Conservation (phyloP, 768 basidiomycete genomes). For the Amanita thiersii region DNA sequence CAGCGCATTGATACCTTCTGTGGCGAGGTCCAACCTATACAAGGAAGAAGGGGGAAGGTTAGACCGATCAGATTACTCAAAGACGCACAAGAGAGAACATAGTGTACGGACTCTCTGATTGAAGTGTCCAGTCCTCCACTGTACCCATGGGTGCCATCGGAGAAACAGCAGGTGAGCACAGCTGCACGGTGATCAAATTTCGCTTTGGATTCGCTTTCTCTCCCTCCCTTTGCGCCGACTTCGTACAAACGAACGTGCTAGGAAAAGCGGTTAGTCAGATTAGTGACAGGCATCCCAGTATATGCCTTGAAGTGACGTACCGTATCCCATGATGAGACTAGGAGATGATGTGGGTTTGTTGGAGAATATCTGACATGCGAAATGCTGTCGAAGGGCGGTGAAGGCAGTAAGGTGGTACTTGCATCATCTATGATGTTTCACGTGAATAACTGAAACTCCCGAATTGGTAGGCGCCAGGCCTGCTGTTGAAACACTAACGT, state of each 20-base stretch:
- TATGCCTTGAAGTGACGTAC: slow-evolving; percentile 20
- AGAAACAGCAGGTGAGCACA: slow-evolving; percentile 77
- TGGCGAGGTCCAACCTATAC: slow-evolving; percentile 65
- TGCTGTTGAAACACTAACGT: too few relatives aligned
- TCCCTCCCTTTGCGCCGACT: slow-evolving; percentile 51
- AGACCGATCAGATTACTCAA: slow-evolving; percentile 1
- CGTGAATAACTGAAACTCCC: too few relatives aligned
- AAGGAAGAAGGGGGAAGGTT: slow-evolving; percentile 1
- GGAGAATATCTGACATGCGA: slow-evolving; percentile 79
- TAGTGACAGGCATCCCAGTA: slow-evolving; percentile 5
- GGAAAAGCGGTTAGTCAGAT: neutral
- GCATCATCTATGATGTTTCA: too few relatives aligned
- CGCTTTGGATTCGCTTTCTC: slow-evolving; percentile 56
- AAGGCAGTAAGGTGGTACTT: slow-evolving; percentile 13
- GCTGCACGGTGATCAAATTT: slow-evolving; percentile 88
- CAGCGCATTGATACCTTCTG: slow-evolving; percentile 63
- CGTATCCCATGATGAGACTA: slow-evolving; percentile 91
- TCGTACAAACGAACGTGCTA: slow-evolving; percentile 42
- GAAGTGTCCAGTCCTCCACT: slow-evolving; percentile 85
- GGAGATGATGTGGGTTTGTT: slow-evolving; percentile 63
- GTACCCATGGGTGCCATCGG: slow-evolving; percentile 58
- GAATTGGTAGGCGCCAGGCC: too few relatives aligned
- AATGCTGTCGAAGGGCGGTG: slow-evolving; percentile 81
- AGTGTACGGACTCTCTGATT: slow-evolving; percentile 64
- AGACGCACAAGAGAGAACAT: slow-evolving; percentile 3